Base-by-base conservation (phyloP, 2,329 filamentous ascomycete species). In the Truncatella angustata region DNA sequence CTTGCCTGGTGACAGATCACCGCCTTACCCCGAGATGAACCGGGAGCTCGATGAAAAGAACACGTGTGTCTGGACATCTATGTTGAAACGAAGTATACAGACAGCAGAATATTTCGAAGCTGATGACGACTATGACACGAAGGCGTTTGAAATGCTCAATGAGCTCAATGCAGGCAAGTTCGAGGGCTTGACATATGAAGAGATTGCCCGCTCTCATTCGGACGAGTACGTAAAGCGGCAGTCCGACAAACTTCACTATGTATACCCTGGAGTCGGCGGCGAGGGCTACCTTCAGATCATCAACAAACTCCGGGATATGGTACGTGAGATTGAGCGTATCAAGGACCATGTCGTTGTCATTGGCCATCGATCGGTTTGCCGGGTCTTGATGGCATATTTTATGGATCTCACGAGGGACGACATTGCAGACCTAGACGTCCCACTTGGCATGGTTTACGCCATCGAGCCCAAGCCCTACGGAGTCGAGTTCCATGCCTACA, bases 51-150 rank as follows among this genome's bases (percentile, higher is more conserved):
- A 88, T 26, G 81, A 89, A 63, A 96, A 96, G 75, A 91, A 91
- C 66, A 97, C 97, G 67, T 99, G 94, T 69, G 90, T 99, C 14
- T 99, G 94, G 94, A 97, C 93, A 0, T 96, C 90, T 2, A 97
- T 97, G 93, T 82, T 99, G 57, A 87, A 89, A 66, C 88, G 94
- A 58, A 91, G 90, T 54, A 86, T 94, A 47, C 85, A 96, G 65
- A 95, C 92, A 1, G 91, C 88, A 0, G 85, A 94, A 58, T 88
- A 88, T 68, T 99, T 97, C 68, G 89, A 96, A 60, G 79, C 76
- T 0, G 94, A 97, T 58, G 93, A 97, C 20, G 90, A 96, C 50
- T 96, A 93, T 67, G 94, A 97, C 59, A 86, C 95, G 61, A 99
- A 99, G 75, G 90, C 96, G 60, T 96, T 93, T 91, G 89, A 92